phyloP scores from a whole-genome alignment of 148 eudicot genomes.

The Mesembryanthemum crystallinum region DNA sequence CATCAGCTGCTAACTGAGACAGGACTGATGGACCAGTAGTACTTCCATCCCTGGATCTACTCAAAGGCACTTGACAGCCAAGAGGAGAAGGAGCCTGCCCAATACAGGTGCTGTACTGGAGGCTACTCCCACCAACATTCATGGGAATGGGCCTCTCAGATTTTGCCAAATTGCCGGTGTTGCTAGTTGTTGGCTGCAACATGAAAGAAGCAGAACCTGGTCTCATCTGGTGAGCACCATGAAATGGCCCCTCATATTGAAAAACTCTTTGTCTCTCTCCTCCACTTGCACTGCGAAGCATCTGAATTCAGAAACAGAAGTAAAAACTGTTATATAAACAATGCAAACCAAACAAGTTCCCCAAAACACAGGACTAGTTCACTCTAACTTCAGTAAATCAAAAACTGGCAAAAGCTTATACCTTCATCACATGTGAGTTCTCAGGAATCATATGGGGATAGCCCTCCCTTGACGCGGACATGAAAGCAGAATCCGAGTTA shows the following conservation, averaged over 20 bases:
- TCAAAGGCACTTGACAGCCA: constrained; percentile 44
- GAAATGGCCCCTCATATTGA: constrained; percentile 43
- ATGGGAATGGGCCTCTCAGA: constrained; percentile 46
- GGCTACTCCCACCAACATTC: constrained; percentile 38
- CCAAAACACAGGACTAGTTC: not conserved
- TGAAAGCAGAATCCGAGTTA: constrained; percentile 51
- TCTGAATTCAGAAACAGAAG: constrained; percentile 39
- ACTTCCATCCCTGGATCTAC: constrained; percentile 49
- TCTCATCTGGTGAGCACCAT: constrained; percentile 41
- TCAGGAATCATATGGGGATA: constrained; percentile 42
- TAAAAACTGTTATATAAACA: not conserved
- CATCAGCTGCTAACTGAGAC: constrained; percentile 72
- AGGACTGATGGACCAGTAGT: constrained; percentile 44
- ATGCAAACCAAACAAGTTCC: not conserved
- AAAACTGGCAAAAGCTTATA: constrained; percentile 16
- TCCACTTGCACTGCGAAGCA: constrained; percentile 48
- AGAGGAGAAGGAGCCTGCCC: constrained; percentile 49
- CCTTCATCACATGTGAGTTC: constrained; percentile 57
- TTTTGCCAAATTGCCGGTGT: constrained; percentile 38
- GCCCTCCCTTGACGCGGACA: constrained; percentile 51
- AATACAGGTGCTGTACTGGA: constrained; percentile 45
- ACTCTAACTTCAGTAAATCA: not conserved
- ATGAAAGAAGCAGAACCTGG: constrained; percentile 44
- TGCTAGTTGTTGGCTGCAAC: constrained; percentile 36
- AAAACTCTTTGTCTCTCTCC: constrained; percentile 46